phyloP scores from a whole-genome alignment of 2,329 filamentous ascomycete species.

The Alternaria postmessia region DNA sequence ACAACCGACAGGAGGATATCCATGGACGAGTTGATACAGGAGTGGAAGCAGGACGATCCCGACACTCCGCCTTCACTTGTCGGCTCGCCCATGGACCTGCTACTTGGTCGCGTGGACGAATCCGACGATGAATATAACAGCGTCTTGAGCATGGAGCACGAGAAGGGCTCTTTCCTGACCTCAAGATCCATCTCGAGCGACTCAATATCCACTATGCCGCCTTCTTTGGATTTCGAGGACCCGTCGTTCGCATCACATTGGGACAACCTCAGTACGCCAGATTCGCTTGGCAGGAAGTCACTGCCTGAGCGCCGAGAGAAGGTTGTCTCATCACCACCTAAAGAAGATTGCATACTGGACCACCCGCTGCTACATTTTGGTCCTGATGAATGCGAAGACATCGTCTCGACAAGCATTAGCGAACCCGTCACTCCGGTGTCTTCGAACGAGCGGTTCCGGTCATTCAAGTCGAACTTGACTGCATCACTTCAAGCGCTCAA shows the following conservation, averaged over 20 bases:
- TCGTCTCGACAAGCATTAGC: slow-evolving; percentile 41
- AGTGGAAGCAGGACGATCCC: slow-evolving; percentile 60
- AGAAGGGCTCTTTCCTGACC: slow-evolving; percentile 45
- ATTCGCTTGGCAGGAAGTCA: slow-evolving; percentile 40
- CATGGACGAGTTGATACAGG: slow-evolving; percentile 65
- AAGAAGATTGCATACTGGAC: slow-evolving; percentile 63
- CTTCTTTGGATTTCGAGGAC: slow-evolving; percentile 56
- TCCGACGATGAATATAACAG: slow-evolving; percentile 51
- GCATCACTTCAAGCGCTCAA: slow-evolving; percentile 69
- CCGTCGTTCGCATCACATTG: slow-evolving; percentile 56
- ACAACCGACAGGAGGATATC: slow-evolving; percentile 57
- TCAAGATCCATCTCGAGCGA: slow-evolving; percentile 64
- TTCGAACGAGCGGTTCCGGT: slow-evolving; percentile 52
- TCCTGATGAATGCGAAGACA: slow-evolving; percentile 43
- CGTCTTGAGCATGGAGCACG: slow-evolving; percentile 56
- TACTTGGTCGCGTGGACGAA: slow-evolving; percentile 64
- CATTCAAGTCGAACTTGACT: slow-evolving; percentile 70
- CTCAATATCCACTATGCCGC: slow-evolving; percentile 61
- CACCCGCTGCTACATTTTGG: slow-evolving; percentile 63
- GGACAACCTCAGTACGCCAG: slow-evolving; percentile 47
- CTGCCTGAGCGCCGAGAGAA: slow-evolving; percentile 55
- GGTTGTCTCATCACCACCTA: slow-evolving; percentile 56
- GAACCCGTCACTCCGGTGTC: slow-evolving; percentile 33
- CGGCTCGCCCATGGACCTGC: slow-evolving; percentile 61
- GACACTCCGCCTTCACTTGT: slow-evolving; percentile 49